Conservation (phyloP, 257 asterid species). For the Nicotiana sylvestris region DNA sequence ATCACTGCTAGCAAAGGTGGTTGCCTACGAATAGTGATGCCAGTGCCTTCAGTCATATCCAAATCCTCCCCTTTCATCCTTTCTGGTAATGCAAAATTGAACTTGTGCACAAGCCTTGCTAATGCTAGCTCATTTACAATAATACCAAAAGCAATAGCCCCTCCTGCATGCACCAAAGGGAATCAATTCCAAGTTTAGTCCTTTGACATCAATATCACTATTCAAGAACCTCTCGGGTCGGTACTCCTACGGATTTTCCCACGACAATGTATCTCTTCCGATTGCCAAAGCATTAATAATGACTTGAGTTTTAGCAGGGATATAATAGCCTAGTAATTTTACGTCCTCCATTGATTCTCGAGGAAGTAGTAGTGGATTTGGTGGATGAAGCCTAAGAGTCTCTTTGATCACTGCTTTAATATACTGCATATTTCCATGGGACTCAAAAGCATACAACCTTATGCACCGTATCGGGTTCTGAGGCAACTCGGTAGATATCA, state of each 20-base stretch:
- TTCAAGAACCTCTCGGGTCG: conserved; percentile 42
- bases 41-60: conserved; percentile 45
- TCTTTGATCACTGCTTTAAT: conserved; percentile 48
- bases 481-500: no score
- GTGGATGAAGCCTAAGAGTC: conserved; percentile 34
- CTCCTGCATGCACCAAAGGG: conserved; percentile 63
- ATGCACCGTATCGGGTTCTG: no score
- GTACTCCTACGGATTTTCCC: conserved; percentile 45
- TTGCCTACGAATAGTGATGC: conserved; percentile 24
- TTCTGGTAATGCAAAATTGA: conserved; percentile 29
- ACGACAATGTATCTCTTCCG: conserved; percentile 29
- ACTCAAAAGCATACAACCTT: no score
- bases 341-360: conserved; percentile 35
- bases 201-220: conserved; percentile 26
- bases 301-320: conserved; percentile 30
- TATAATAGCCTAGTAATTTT: conserved; percentile 32
- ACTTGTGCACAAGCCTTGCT: conserved; percentile 35
- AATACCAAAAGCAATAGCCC: conserved; percentile 25
- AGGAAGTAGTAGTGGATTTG: conserved; percentile 40
- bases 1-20: conserved; percentile 28
- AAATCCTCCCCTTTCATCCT: conserved; percentile 24
- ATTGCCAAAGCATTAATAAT: conserved; percentile 49
- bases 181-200: conserved; percentile 36
- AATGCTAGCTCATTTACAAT: conserved; percentile 29
- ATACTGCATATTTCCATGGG: conserved; percentile 39